These are phyloP conservation scores for Naganishia onofrii DNA, from an alignment of 768 basidiomycete genomes.

Conservation along the genomic window DNA sequence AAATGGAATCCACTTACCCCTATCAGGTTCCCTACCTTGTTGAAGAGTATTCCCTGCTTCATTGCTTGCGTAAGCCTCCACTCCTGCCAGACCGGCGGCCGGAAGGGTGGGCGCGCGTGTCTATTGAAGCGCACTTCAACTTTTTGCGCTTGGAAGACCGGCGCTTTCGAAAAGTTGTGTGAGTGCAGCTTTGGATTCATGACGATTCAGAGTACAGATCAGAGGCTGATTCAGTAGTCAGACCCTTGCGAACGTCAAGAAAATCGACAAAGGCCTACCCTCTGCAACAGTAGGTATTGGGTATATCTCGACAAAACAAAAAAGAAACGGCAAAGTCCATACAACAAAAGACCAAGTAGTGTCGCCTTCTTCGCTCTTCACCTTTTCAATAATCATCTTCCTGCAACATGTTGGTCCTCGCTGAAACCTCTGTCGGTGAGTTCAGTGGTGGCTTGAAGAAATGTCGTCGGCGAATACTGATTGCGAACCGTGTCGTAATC, in stretches of 20 bases:
- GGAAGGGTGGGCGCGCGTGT: too few relatives aligned
- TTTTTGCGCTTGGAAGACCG: conserved; percentile 17
- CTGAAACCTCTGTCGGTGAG: conserved; percentile 62
- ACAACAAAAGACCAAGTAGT: conserved; percentile 6
- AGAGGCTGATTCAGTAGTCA: not conserved
- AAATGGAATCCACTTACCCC: too few relatives aligned
- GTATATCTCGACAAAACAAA: conserved; percentile 2
- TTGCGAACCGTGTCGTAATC: not conserved
- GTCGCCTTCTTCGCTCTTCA: not conserved
- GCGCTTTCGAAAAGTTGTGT: conserved; percentile 1
- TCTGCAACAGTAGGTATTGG: not conserved
- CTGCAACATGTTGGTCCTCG: conserved; percentile 79
- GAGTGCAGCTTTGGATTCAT: conserved; percentile 2
- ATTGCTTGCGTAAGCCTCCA: too few relatives aligned
- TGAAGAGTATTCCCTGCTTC: too few relatives aligned
- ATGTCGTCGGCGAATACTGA: not conserved
- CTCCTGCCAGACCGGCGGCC: too few relatives aligned
- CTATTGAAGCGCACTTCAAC: conserved; percentile 8
- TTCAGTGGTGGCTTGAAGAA: not conserved
- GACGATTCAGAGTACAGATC: not conserved
- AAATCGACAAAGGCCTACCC: conserved; percentile 1
- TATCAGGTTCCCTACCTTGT: too few relatives aligned
- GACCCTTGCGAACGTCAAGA: conserved; percentile 4
- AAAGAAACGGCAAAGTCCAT: not conserved
- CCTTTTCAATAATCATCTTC: not conserved